These are phyloP conservation scores for Termitomyces sp. DNA, from an alignment of 768 basidiomycete species.

Conservation along the genomic window DNA sequence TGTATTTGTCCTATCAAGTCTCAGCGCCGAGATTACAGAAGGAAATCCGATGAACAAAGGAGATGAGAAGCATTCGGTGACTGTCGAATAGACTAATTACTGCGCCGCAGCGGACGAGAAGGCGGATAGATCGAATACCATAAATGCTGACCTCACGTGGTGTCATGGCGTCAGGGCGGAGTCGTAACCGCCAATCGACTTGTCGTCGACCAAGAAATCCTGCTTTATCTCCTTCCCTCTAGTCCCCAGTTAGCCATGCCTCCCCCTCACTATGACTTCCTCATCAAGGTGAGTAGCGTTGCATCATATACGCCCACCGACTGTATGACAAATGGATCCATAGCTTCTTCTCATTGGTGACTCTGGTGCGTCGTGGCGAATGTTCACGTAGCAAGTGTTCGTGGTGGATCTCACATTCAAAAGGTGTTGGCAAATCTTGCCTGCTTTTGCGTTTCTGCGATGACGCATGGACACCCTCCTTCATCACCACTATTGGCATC, in stretches of 20 bases:
- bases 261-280: constrained; percentile 94
- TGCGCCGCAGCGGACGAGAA: not conserved
- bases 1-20: not conserved
- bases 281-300: constrained; percentile 71
- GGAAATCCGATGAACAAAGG: not conserved
- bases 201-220: not conserved
- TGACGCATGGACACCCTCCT: constrained; percentile 98
- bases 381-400: not conserved
- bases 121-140: not conserved
- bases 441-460: constrained; percentile 96
- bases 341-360: constrained; percentile 94
- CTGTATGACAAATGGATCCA: not conserved
- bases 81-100: not conserved
- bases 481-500: constrained; percentile 99
- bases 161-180: not conserved
- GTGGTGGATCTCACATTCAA: constrained; percentile 4
- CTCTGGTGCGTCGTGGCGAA: constrained; percentile 55
- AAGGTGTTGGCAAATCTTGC: constrained; percentile 96
- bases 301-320: not conserved
- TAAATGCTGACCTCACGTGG: not conserved
- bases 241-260: constrained; percentile 47
- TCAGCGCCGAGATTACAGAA: not conserved
- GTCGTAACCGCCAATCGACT: not conserved
- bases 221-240: not conserved
- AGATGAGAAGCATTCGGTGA: not conserved